Percentiles rank a stretch among this genome's conserved stretches.
Evolutionary conservation across 495 filamentous ascomycete genomes (phyloP).

Genomic region (Lasiosphaeria hispida): DNA sequence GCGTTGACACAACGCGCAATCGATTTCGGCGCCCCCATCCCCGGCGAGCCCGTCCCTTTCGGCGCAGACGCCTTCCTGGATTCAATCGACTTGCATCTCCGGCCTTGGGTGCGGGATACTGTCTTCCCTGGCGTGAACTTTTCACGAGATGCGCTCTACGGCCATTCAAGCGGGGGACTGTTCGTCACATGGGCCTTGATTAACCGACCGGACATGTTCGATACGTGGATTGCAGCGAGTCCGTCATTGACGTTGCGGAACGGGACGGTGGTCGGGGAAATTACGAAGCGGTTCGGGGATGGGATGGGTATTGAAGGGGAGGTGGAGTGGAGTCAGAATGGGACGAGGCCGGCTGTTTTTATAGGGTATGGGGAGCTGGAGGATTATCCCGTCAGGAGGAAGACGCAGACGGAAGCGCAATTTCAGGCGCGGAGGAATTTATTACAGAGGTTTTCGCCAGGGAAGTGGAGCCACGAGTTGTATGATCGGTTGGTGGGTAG

Average conservation of each 20-base stretch:
- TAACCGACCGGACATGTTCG: constrained; percentile 9
- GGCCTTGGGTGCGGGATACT: constrained; percentile 17
- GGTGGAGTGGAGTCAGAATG: neutral
- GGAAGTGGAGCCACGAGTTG: constrained; percentile 15
- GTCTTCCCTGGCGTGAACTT: constrained; percentile 17
- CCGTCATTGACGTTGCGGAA: constrained; percentile 13
- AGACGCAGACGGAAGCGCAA: constrained; percentile 19
- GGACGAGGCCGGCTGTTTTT: constrained; percentile 14
- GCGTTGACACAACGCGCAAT: constrained; percentile 10
- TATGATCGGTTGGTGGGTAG: constrained; percentile 16
- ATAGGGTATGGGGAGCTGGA: constrained; percentile 19
- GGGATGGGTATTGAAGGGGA: constrained; percentile 3
- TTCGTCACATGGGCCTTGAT: constrained; percentile 17
- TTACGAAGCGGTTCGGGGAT: constrained; percentile 16
- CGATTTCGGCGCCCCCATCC: constrained; percentile 15
- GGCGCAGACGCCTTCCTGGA: constrained; percentile 16
- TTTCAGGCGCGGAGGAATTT: constrained; percentile 13
- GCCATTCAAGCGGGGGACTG: constrained; percentile 16
- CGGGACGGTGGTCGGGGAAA: constrained; percentile 11
- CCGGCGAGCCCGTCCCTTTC: constrained; percentile 8
- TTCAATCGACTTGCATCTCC: constrained; percentile 13
- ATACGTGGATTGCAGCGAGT: constrained; percentile 18
- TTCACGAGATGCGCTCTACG: constrained; percentile 16
- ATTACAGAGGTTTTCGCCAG: neutral
- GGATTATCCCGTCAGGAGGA: constrained; percentile 14